Base-by-base conservation (phyloP, 106 monocot genomes). In the Acorus gramineus region DNA sequence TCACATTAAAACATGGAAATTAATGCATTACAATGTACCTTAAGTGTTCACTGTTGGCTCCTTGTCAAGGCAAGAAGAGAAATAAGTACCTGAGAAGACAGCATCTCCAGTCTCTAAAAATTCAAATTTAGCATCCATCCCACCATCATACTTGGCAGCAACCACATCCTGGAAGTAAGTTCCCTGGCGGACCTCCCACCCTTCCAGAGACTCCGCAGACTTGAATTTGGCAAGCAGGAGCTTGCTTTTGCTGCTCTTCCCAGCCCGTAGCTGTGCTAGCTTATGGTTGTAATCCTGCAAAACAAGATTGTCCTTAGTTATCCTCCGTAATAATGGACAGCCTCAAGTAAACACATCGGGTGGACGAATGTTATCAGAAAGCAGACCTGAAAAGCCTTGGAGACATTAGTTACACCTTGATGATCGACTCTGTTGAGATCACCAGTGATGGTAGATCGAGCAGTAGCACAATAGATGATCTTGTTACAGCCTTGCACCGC, bases 161-260 rank as follows among this genome's bases (percentile, higher is more conserved):
- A 86, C 68, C 6, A 79, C 75, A 71, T 90, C 81, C 58, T 85
- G 75, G 72, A 95, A 87, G 69, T 95, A 95, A 57, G 89, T 76
- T 59, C 94, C 94, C 43, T 84, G 69, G 42, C 82, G 73, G 61
- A 95, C 84, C 75, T 84, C 86, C 94, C 94, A 95, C 55, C 77
- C 90, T 8, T 84, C 63, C 66, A 95, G 58, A 44, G 90, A 81
- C 54, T 90, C 64, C 5, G 62, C 62, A 59, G 90, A 79, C 64
- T 74, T 82, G 60, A 95, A 95, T 72, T 95, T 95, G 50, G 94
- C 94, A 66, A 95, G 79, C 71, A 90, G 52, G 59, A 89, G 86
- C 62, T 95, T 95, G 74, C 94, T 95, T 53, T 95, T 95, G 78
- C 94, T 95, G 67, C 94, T 95, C 76, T 86, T 95, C 14, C 94